Conservation (phyloP, 768 basidiomycete genomes). For the Pseudohyphozyma bogoriensis region DNA sequence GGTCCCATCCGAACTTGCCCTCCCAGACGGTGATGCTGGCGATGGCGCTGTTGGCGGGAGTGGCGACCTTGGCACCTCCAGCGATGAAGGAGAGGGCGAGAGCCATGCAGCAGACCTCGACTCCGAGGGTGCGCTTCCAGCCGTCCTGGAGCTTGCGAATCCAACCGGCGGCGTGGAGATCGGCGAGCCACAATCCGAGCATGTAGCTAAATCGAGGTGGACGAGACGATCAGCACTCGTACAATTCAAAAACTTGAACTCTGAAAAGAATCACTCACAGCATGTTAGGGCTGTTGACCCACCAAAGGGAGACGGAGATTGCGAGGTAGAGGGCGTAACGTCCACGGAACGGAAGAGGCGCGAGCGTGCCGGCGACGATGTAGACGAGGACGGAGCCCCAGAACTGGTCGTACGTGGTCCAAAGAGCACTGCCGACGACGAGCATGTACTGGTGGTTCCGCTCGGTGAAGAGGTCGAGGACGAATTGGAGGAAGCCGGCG, state of each 20-base stretch:
- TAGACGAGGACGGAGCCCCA: constrained; percentile 36
- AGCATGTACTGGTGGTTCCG: constrained; percentile 36
- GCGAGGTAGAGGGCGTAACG: constrained; percentile 32
- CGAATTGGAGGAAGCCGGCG: constrained; percentile 35
- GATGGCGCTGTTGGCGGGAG: constrained; percentile 30
- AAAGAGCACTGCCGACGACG: constrained; percentile 33
- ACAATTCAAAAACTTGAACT: background rate
- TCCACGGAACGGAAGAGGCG: constrained; percentile 33
- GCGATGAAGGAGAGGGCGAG: constrained; percentile 32
- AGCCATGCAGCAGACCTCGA: constrained; percentile 33
- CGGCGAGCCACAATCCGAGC: constrained; percentile 32
- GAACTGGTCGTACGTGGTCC: constrained; percentile 38
- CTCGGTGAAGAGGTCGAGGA: constrained; percentile 36
- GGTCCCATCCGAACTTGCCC: constrained; percentile 33
- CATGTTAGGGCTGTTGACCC: constrained; percentile 33
- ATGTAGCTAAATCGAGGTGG: constrained; percentile 27
- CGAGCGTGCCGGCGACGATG: constrained; percentile 34
- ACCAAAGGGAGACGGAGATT: constrained; percentile 32
- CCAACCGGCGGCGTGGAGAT: constrained; percentile 33
- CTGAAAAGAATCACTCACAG: constrained; percentile 10
- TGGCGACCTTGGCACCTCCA: constrained; percentile 31
- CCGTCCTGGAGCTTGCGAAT: constrained; percentile 35
- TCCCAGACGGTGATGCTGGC: constrained; percentile 32
- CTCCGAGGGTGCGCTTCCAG: constrained; percentile 34
- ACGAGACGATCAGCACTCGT: background rate